phyloP scores from a whole-genome alignment of 2,329 filamentous ascomycete genomes.

The Pseudogymnoascus sp. region DNA sequence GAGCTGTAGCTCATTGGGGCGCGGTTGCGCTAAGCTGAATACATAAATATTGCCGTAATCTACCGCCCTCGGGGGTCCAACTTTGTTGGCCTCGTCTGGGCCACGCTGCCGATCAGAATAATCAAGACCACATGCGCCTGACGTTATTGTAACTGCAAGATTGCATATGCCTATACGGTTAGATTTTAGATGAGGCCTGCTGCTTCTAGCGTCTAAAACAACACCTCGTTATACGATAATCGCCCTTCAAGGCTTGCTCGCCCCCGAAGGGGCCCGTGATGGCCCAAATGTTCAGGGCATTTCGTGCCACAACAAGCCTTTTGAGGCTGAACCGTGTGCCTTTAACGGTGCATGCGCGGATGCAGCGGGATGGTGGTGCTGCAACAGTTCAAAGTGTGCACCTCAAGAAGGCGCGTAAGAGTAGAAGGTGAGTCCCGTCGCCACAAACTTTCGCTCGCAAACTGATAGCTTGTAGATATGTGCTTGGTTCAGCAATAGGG shows the following conservation, averaged over 20 bases:
- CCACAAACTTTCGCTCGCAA: background rate
- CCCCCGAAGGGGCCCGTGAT: background rate
- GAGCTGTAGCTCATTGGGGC: conserved; percentile 3
- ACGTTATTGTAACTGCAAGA: background rate
- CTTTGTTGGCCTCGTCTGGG: conserved; percentile 1
- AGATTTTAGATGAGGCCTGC: background rate
- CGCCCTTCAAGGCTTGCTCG: background rate
- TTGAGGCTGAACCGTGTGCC: background rate
- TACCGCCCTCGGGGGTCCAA: conserved; percentile 1
- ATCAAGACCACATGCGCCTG: background rate
- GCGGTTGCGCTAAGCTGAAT: background rate
- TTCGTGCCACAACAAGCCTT: background rate
- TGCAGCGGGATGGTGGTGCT: background rate
- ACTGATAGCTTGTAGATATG: conserved; percentile 12
- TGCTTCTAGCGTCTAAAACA: background rate
- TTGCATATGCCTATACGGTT: background rate
- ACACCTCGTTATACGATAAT: background rate
- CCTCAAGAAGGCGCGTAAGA: background rate
- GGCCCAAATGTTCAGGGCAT: conserved; percentile 9
- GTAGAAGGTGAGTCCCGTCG: background rate
- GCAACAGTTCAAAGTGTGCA: background rate
- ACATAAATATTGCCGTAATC: background rate
- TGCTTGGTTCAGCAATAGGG: conserved; percentile 28
- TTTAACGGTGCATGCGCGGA: background rate
- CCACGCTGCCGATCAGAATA: background rate